These are phyloP conservation scores for Penicillium psychrofluorescens DNA, from an alignment of 495 filamentous ascomycete species.

Conservation along the genomic window DNA sequence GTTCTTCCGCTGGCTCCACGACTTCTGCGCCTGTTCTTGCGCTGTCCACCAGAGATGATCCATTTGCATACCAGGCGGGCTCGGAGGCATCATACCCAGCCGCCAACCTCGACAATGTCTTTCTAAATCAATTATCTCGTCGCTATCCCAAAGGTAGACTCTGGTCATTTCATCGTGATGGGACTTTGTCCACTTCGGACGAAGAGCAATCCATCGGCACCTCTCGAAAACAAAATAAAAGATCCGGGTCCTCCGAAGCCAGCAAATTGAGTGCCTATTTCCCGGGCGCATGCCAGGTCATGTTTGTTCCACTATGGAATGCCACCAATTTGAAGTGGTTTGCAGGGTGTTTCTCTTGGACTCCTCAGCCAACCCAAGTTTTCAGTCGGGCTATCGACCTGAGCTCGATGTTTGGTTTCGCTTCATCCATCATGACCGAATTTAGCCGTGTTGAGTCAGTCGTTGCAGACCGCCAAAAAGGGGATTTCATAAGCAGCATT, in stretches of 20 bases:
- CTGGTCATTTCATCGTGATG: constrained; percentile 56
- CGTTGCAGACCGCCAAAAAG: constrained; percentile 55
- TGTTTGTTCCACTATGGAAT: constrained; percentile 61
- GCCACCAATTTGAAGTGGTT: constrained; percentile 63
- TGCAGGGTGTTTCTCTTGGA: constrained; percentile 61
- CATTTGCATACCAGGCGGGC: constrained; percentile 29
- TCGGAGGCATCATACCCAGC: constrained; percentile 25
- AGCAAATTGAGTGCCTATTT: constrained; percentile 35
- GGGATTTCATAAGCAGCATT: constrained; percentile 70
- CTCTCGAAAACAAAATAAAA: constrained; percentile 25
- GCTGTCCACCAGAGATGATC: constrained; percentile 31
- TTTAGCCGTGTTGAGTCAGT: constrained; percentile 54
- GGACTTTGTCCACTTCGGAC: constrained; percentile 33
- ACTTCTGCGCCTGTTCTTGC: constrained; percentile 29
- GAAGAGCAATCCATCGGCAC: constrained; percentile 40
- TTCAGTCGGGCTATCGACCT: constrained; percentile 35
- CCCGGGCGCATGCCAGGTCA: constrained; percentile 35
- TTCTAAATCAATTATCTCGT: constrained; percentile 46
- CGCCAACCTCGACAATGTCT: constrained; percentile 27
- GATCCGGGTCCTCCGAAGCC: constrained; percentile 26
- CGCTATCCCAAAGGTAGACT: constrained; percentile 57
- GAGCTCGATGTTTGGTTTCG: constrained; percentile 53
- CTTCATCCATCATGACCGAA: constrained; percentile 62
- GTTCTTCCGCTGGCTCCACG: constrained; percentile 13
- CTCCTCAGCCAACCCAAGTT: constrained; percentile 31